Base-by-base conservation (phyloP, 2,329 filamentous ascomycete species). In the Lasiodiplodia citricola region DNA sequence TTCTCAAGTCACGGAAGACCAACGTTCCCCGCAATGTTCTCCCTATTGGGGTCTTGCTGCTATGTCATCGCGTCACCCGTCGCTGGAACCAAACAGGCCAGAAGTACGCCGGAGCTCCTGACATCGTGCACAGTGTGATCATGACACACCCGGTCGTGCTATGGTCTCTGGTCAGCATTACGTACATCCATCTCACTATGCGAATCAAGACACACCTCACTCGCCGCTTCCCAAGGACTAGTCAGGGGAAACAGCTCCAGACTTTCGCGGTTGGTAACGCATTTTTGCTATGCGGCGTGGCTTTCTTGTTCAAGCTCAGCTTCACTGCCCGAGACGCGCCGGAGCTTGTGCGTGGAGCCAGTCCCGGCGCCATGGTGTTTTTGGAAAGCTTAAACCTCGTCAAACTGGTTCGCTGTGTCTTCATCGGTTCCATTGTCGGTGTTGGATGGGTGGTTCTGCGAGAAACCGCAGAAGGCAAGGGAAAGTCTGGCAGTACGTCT, bases 1-100 rank as follows among this genome's bases (percentile, higher is more conserved):
- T 83, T 50, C 75, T 70, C 76, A 80, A 47, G 68, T 54, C 56
- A 4, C 31, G 66, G 4, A 68, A 56, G 67, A 68, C 50, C 31
- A 64, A 52, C 28, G 58, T 68, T 38, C 52, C 31, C 25, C 70
- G 16, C 74, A 41, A 50, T 6, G 18, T 57, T 11, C 52, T 41
- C 10, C 38, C 60, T 2, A 7, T 70, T 52, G 70, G 87, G 16
- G 74, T 85, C 38, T 83, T 92, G 0, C 83, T 95, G 8, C 74
- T 85, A 1, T 80, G 88, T 8, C 86, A 92, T 66, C 87, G 94
- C 44, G 74, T 97, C 2, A 82, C 89, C 47, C 85, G 93, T 54
- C 87, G 91, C 68, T 99, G 95, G 95, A 98, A 98, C 76, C 96
- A 98, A 79, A 98, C 96, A 0, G 96, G 96, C 4, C 95, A 98